phyloP scores from a whole-genome alignment of 2,329 filamentous ascomycete genomes.

The Diaporthe aspalathi region DNA sequence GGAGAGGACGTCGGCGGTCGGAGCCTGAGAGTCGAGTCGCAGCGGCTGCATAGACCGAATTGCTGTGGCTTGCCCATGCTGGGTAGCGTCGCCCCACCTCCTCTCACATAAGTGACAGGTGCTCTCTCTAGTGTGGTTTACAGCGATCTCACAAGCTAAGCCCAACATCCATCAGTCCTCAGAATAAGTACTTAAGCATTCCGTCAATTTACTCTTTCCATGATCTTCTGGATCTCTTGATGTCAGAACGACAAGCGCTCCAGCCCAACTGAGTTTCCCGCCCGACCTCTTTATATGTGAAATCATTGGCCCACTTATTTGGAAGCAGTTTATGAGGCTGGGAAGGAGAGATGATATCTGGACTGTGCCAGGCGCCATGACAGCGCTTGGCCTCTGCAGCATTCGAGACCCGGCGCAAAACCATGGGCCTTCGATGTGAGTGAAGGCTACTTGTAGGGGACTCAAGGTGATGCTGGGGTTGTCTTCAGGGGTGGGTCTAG shows the following conservation, averaged over 20 bases:
- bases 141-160: not conserved
- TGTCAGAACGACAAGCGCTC: too few species aligned
- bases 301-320: too few species aligned
- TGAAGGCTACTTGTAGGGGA: not conserved
- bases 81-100: not conserved
- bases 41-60: conserved; percentile 5
- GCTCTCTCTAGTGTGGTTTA: too few species aligned
- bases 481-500: not conserved
- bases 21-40: conserved; percentile 7
- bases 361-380: not conserved
- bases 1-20: conserved; percentile 24
- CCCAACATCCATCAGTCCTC: not conserved
- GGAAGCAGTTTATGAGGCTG: not conserved
- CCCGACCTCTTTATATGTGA: not conserved
- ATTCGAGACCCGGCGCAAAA: not conserved
- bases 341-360: too few species aligned
- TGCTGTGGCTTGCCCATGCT: conserved; percentile 17
- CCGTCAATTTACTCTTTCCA: too few species aligned
- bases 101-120: too few species aligned
- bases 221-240: too few species aligned
- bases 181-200: too few species aligned
- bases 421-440: not conserved
- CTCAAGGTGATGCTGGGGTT: not conserved
- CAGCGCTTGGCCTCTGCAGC: not conserved
- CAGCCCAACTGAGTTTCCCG: not conserved